Conservation (phyloP, 352 stramenopile genomes). For the Globisporangium solare region DNA sequence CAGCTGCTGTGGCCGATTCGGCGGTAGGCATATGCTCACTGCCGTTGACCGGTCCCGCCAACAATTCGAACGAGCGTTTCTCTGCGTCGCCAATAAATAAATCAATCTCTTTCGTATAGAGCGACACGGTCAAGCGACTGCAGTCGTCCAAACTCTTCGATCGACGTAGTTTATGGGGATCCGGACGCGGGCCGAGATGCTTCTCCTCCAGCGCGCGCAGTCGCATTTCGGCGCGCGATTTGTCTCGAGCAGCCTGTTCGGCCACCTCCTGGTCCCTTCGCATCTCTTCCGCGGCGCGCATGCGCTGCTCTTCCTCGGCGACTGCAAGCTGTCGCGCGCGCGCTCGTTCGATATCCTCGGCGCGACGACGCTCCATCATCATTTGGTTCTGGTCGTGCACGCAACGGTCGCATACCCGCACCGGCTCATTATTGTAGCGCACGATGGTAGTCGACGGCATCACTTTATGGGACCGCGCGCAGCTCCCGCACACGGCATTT, state of each 20-base stretch:
- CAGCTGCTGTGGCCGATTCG: constrained; percentile 8
- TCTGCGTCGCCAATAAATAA: constrained; percentile 57
- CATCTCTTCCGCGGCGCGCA: constrained; percentile 43
- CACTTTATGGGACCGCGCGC: constrained; percentile 71
- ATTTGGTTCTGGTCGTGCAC: constrained; percentile 74
- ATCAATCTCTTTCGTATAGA: constrained; percentile 39
- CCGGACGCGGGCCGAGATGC: constrained; percentile 51
- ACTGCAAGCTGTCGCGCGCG: constrained; percentile 64
- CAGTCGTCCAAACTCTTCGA: constrained; percentile 56
- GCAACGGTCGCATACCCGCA: constrained; percentile 79
- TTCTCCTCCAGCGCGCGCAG: constrained; percentile 49
- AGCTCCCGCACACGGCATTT: constrained; percentile 73
- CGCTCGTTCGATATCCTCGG: constrained; percentile 66
- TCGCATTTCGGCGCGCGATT: constrained; percentile 32
- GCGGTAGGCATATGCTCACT: constrained; percentile 16
- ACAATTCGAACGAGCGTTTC: constrained; percentile 44
- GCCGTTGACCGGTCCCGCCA: constrained; percentile 10
- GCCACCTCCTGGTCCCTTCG: constrained; percentile 46
- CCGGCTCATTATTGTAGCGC: constrained; percentile 73
- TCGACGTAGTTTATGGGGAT: constrained; percentile 33
- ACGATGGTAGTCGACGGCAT: constrained; percentile 59
- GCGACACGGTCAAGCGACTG: constrained; percentile 21
- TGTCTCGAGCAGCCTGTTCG: constrained; percentile 33
- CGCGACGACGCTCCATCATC: constrained; percentile 59
- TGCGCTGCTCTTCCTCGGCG: constrained; percentile 62